Conservation (phyloP, 495 filamentous ascomycete species). For the Venustampulla echinocandica region DNA sequence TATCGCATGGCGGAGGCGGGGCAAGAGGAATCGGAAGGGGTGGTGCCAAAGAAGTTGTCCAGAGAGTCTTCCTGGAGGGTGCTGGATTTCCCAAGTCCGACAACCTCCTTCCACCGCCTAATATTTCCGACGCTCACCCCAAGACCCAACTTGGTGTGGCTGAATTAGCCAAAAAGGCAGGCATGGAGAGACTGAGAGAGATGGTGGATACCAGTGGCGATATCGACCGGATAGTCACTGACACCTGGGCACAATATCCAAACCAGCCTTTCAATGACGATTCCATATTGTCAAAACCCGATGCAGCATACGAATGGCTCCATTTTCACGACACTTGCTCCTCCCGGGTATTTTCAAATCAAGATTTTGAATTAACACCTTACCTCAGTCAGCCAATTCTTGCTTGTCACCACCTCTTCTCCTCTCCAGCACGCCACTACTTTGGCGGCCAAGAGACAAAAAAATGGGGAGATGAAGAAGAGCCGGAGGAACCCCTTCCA, state of each 20-base stretch:
- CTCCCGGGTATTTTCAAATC: constrained; percentile 57
- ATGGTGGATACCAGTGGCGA: constrained; percentile 88
- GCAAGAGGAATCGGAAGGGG: constrained; percentile 62
- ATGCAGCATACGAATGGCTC: constrained; percentile 84
- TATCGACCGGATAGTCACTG: constrained; percentile 71
- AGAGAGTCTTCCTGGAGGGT: constrained; percentile 77
- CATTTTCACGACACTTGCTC: constrained; percentile 84
- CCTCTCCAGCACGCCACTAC: constrained; percentile 39
- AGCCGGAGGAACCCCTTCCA: constrained; percentile 49
- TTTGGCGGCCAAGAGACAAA: constrained; percentile 26
- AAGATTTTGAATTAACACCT: constrained; percentile 81
- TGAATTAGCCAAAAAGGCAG: constrained; percentile 65
- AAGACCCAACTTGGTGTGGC: constrained; percentile 53
- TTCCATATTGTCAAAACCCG: constrained; percentile 79
- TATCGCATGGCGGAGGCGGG: constrained; percentile 65
- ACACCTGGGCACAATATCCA: constrained; percentile 74
- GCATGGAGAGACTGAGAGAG: constrained; percentile 71
- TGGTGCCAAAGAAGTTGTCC: constrained; percentile 71
- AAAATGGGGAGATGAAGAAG: constrained; percentile 42
- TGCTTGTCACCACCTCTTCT: constrained; percentile 89
- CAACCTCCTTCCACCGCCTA: constrained; percentile 14
- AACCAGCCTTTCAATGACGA: constrained; percentile 87
- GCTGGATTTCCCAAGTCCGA: constrained; percentile 56
- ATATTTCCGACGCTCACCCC: constrained; percentile 32
- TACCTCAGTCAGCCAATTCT: constrained; percentile 81